Base-by-base conservation (phyloP, 345 rosid genomes). In the Eucalyptus pumila region DNA sequence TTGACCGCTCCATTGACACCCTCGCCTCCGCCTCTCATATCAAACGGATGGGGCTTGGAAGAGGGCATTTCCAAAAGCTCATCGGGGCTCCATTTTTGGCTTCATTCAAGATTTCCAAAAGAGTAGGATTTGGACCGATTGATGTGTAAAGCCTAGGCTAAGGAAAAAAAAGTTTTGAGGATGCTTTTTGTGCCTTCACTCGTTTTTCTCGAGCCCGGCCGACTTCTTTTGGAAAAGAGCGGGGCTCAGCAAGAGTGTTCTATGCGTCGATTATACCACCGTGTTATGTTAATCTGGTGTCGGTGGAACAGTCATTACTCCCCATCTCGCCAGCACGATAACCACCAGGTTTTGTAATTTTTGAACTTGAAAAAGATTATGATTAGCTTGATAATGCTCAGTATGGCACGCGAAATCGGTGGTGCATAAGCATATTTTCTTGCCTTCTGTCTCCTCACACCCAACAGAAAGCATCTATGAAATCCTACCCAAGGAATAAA, bases 31-130 rank as follows among this genome's bases (percentile, higher is more conserved):
- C 62, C 62, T 10, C 62, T 56, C 62, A 56, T 24, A 9, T 56
- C 30, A 56, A 56, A 56, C 24, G 30, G 62, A 24, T 23, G 62
- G 62, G 62, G 62, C 6, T 24, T 56, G 30, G 30, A 24, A 23
- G 30, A 1, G 62, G 62, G 0, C 6, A 24, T 24, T 56, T 23
- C 27, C 13, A 24, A 56, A 56, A 56, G 27, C 62, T 56, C 6
- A 0, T 10, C 7, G 0, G 7, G n/a, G 67, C 67, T 27, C 15
- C 0, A 60, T 27, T 60, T 12, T 27, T 23, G 67, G 67, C 67
- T 60, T 27, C n/a, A 60, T 11, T 60, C 67, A 26, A 26, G 67
- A 60, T 26, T 60, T 60, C 67, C 0, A 60, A 60, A 60, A 26
- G 4, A 12, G 32, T 60, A 27, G 67, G 67, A 60, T 56, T 56